phyloP scores from a whole-genome alignment of 345 rosid species.

The Alliaria petiolata region DNA sequence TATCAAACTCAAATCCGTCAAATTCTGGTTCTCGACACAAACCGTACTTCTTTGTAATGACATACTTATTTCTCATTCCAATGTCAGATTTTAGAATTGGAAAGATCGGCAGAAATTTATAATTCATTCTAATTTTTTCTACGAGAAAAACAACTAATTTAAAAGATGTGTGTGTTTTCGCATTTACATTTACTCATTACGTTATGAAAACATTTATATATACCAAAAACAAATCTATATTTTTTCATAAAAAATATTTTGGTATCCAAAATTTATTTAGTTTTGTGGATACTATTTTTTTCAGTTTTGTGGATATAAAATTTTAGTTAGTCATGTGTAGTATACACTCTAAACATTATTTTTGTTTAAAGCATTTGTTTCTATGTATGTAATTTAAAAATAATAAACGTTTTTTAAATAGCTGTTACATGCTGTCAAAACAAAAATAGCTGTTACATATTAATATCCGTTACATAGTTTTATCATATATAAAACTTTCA shows the following conservation, averaged over 20 bases:
- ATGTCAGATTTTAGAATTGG: background rate
- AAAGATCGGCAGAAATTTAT: background rate
- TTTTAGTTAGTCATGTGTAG: too few relatives aligned
- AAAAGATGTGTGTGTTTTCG: background rate
- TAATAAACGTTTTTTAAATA: too few relatives aligned
- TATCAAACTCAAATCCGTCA: background rate
- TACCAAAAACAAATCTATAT: background rate
- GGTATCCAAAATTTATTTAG: background rate
- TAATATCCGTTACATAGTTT: too few relatives aligned
- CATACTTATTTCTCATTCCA: background rate
- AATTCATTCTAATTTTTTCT: background rate
- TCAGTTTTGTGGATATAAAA: too few relatives aligned
- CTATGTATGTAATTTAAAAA: too few relatives aligned
- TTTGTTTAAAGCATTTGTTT: too few relatives aligned
- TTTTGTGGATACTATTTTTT: too few relatives aligned
- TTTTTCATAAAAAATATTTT: background rate
- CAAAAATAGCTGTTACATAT: too few relatives aligned
- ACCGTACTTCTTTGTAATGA: background rate
- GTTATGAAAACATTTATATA: background rate
- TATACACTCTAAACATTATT: too few relatives aligned
- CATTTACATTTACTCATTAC: background rate
- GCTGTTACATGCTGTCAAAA: too few relatives aligned
- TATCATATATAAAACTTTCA: too few relatives aligned
- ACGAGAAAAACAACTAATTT: background rate
- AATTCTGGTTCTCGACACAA: background rate